These are phyloP conservation scores for Drosera spatulata DNA, from an alignment of 179 eudicot species.

Conservation along the genomic window DNA sequence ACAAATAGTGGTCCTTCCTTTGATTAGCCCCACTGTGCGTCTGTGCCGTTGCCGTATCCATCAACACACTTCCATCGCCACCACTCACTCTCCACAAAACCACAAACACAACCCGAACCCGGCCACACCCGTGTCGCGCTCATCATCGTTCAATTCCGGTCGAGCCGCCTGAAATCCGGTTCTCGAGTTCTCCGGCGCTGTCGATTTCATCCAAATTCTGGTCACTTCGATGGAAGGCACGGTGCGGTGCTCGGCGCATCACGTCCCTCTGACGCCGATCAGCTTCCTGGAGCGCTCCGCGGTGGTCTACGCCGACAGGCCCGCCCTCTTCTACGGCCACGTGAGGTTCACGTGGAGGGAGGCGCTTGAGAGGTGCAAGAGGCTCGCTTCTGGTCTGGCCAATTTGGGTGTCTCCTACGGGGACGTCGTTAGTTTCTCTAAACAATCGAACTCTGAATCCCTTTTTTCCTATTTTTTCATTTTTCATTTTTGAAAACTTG, in stretches of 20 bases:
- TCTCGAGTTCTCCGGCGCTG: too few species aligned
- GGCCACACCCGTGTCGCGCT: too few species aligned
- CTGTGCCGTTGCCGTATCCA: too few species aligned
- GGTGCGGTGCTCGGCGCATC: slow-evolving; percentile 35
- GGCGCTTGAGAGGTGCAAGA: slow-evolving; percentile 27
- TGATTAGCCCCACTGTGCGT: too few species aligned
- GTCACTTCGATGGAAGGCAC: slow-evolving; percentile 35
- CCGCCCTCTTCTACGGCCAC: slow-evolving; percentile 28
- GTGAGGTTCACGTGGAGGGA: slow-evolving; percentile 32
- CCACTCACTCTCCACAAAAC: too few species aligned
- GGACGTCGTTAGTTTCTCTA: slow-evolving; percentile 34
- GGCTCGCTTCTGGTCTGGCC: slow-evolving; percentile 30
- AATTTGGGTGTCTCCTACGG: slow-evolving; percentile 19
- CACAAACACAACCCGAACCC: too few species aligned
- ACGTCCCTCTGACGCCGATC: slow-evolving; percentile 40
- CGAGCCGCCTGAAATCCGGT: too few species aligned
- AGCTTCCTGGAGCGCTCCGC: slow-evolving; percentile 53
- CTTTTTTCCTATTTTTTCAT: not conserved
- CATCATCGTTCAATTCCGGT: too few species aligned
- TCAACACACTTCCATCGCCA: too few species aligned
- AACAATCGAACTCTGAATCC: too few species aligned
- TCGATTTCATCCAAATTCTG: too few species aligned
- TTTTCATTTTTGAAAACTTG: slow-evolving; percentile 23
- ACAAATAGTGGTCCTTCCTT: too few species aligned
- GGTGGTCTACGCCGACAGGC: slow-evolving; percentile 28